Percentiles rank a stretch among this genome's conserved stretches.
phyloP scores from a whole-genome alignment of 805 yeast genomes.

The Candida quercuum region DNA sequence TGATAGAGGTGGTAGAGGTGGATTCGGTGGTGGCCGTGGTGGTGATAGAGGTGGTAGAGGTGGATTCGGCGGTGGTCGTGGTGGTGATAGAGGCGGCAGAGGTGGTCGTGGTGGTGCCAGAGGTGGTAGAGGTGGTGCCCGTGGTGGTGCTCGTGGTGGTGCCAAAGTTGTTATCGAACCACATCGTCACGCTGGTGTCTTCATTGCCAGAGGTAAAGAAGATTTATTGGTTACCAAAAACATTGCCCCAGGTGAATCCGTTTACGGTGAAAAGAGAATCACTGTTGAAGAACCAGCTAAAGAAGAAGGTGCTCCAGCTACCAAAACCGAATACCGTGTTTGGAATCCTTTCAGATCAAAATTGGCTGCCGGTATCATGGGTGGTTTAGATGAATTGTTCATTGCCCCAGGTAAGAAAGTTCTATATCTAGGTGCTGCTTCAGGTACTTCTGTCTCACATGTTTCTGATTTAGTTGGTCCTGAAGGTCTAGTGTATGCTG shows the following conservation, averaged over 20 bases:
- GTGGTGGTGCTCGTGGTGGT: slow-evolving; percentile 85
- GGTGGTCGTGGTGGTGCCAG: slow-evolving; percentile 49
- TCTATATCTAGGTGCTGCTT: slow-evolving; percentile 96
- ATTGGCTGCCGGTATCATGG: slow-evolving; percentile 99
- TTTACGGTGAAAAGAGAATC: slow-evolving; percentile 97
- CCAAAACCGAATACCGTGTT: slow-evolving; percentile 97
- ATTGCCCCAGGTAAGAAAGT: slow-evolving; percentile 98
- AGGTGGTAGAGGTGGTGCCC: slow-evolving; percentile 64
- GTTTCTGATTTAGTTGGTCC: slow-evolving; percentile 99
- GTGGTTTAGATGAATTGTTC: slow-evolving; percentile 97
- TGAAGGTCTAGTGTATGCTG: slow-evolving; percentile 98
- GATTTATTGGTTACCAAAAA: slow-evolving; percentile 96
- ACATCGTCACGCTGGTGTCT: slow-evolving; percentile 98
- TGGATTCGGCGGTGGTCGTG: slow-evolving; percentile 52
- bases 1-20: slow-evolving; percentile 36
- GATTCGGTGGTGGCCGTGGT: slow-evolving; percentile 43
- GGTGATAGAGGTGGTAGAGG: slow-evolving; percentile 40
- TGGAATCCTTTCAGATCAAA: slow-evolving; percentile 99
- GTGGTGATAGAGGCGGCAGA: slow-evolving; percentile 46
- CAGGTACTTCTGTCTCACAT: slow-evolving; percentile 98
- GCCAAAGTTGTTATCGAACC: slow-evolving; percentile 98
- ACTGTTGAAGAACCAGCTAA: slow-evolving; percentile 88
- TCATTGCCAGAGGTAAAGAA: slow-evolving; percentile 99
- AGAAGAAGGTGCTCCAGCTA: slow-evolving; percentile 83
- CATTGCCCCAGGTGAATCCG: slow-evolving; percentile 97